These are phyloP conservation scores for Aegilops bicornis DNA, from an alignment of 176 grass and related monocot species.

Conservation along the genomic window DNA sequence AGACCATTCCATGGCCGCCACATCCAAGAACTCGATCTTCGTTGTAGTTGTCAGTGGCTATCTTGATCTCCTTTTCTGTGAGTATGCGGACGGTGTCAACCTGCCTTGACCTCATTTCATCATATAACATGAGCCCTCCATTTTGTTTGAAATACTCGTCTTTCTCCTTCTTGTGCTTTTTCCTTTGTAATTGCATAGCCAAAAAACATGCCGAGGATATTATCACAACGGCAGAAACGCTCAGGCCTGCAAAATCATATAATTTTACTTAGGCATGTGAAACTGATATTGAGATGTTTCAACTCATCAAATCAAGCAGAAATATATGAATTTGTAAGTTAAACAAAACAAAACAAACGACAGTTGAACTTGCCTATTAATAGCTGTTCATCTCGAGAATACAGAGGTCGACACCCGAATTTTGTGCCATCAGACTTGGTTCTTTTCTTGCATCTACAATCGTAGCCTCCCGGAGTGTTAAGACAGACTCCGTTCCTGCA, in stretches of 20 bases:
- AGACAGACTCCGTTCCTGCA: too few relatives aligned
- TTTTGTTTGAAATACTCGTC: slow-evolving; percentile 48
- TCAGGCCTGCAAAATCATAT: not conserved
- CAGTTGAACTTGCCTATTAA: too few relatives aligned
- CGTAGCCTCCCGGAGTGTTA: too few relatives aligned
- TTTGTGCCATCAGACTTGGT: too few relatives aligned
- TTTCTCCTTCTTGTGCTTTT: slow-evolving; percentile 24
- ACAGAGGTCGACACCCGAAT: too few relatives aligned
- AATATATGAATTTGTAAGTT: too few relatives aligned
- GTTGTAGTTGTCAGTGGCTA: slow-evolving; percentile 39
- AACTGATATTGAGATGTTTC: too few relatives aligned
- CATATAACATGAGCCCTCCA: slow-evolving; percentile 43
- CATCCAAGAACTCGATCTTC: slow-evolving; percentile 34
- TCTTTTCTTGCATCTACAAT: too few relatives aligned
- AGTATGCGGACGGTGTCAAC: slow-evolving; percentile 23
- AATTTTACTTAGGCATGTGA: too few relatives aligned
- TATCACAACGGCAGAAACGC: not conserved
- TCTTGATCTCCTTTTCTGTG: slow-evolving; percentile 42
- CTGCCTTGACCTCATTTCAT: slow-evolving; percentile 43
- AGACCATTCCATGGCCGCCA: slow-evolving; percentile 35
- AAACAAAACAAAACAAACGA: too few relatives aligned
- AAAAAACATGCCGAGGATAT: slow-evolving; percentile 2
- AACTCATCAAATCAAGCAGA: too few relatives aligned
- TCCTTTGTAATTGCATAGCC: slow-evolving; percentile 33
- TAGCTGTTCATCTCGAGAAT: too few relatives aligned